Evolutionary conservation across 2,329 filamentous ascomycete species (phyloP).

Genomic region (Fusarium burgessii): DNA sequence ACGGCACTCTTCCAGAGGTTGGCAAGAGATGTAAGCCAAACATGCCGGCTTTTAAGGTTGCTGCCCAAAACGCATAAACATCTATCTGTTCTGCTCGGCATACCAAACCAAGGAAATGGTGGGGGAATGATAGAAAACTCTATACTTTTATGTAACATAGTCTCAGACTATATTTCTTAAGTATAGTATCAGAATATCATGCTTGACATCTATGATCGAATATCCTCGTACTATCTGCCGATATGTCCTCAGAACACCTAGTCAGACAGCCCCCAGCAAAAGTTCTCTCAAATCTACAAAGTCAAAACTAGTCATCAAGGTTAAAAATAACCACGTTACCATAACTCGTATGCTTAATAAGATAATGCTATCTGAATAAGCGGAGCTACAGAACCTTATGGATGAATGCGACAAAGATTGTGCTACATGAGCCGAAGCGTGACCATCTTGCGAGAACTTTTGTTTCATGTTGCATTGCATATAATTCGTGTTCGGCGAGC

Average conservation of each 20-base stretch:
- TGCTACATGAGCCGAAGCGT: not conserved
- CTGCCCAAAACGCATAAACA: not conserved
- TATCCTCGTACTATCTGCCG: too few relatives aligned
- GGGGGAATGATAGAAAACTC: too few relatives aligned
- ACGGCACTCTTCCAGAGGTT: conserved; percentile 14
- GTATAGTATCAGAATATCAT: too few relatives aligned
- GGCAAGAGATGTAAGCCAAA: conserved; percentile 26
- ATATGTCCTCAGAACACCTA: too few relatives aligned
- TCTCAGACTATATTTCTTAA: too few relatives aligned
- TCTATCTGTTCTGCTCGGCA: not conserved
- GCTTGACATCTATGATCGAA: too few relatives aligned
- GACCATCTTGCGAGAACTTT: not conserved
- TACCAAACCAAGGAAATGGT: not conserved
- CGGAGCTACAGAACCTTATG: not conserved
- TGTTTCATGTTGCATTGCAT: not conserved
- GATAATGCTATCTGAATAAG: not conserved
- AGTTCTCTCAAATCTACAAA: too few relatives aligned
- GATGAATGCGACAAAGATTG: not conserved
- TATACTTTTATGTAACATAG: too few relatives aligned
- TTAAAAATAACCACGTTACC: not conserved
- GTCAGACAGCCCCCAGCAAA: too few relatives aligned
- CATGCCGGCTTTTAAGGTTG: conserved; percentile 24
- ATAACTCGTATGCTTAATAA: not conserved
- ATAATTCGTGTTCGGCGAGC: not conserved
- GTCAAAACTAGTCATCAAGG: not conserved